These are phyloP conservation scores for Cytospora piceae DNA, from an alignment of 2,329 filamentous ascomycete species.

Conservation along the genomic window DNA sequence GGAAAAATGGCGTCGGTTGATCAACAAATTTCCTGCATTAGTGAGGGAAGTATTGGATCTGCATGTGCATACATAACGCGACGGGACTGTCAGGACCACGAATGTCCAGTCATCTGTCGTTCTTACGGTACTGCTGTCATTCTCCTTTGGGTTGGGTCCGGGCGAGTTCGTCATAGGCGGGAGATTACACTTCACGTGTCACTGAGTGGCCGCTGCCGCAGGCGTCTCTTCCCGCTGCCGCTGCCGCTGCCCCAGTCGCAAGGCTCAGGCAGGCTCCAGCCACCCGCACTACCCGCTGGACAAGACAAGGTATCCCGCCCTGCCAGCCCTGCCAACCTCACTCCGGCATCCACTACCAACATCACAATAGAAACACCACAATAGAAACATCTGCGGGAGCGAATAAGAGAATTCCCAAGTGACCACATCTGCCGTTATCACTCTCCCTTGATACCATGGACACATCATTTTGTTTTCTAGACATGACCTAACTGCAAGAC, in stretches of 20 bases:
- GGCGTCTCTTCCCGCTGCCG: slow-evolving; percentile 14
- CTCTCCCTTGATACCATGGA: background rate
- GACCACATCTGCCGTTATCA: background rate
- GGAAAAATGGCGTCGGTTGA: slow-evolving; percentile 21
- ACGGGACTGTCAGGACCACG: slow-evolving; percentile 21
- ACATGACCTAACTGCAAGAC: background rate
- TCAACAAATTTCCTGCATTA: slow-evolving; percentile 20
- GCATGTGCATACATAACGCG: slow-evolving; percentile 18
- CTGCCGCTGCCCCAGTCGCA: slow-evolving; percentile 17
- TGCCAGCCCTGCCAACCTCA: background rate
- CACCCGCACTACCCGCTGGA: background rate
- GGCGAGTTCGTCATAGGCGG: slow-evolving; percentile 21
- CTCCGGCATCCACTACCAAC: background rate
- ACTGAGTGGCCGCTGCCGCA: background rate
- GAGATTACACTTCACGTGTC: slow-evolving; percentile 28
- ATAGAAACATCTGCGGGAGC: background rate
- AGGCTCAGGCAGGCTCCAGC: background rate
- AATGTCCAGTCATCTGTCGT: slow-evolving; percentile 7
- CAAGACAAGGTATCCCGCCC: background rate
- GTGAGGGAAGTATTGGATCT: background rate
- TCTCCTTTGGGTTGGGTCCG: slow-evolving; percentile 17
- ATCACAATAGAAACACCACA: background rate
- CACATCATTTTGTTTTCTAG: background rate
- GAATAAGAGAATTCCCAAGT: background rate
- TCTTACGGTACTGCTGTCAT: background rate